Evolutionary conservation across 2,329 filamentous ascomycete genomes (phyloP).

Genomic region (Ramularia collo-cygni): DNA sequence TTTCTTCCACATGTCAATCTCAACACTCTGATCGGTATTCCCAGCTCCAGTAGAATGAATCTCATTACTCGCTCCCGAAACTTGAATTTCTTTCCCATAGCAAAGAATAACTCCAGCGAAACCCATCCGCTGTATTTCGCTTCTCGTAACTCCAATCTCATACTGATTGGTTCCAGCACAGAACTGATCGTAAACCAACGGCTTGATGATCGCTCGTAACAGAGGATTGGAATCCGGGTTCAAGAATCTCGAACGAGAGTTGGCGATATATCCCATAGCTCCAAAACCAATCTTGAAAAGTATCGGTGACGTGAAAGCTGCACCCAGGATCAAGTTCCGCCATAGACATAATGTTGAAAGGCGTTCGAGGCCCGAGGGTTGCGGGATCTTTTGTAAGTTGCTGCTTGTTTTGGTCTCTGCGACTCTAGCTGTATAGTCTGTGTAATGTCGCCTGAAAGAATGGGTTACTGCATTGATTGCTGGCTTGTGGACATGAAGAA

Average conservation of each 20-base stretch:
- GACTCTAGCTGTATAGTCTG: slow-evolving; percentile 5
- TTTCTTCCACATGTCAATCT: slow-evolving; percentile 42
- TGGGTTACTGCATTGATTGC: too few species aligned
- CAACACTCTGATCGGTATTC: slow-evolving; percentile 43
- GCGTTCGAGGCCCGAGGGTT: slow-evolving; percentile 15
- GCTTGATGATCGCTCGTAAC: slow-evolving; percentile 39
- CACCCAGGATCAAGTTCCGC: slow-evolving; percentile 26
- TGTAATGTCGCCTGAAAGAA: slow-evolving; percentile 1
- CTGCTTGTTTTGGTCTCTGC: neutral
- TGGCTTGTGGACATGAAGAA: too few species aligned
- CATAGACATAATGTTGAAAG: slow-evolving; percentile 23
- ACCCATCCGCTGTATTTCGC: slow-evolving; percentile 42
- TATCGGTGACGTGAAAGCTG: slow-evolving; percentile 27
- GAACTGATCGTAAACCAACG: slow-evolving; percentile 51
- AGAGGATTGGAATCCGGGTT: slow-evolving; percentile 45
- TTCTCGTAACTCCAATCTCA: slow-evolving; percentile 43
- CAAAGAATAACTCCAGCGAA: slow-evolving; percentile 49
- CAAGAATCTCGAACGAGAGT: slow-evolving; percentile 37
- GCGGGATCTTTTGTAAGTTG: neutral
- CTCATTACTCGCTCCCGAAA: slow-evolving; percentile 13
- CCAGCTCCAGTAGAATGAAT: slow-evolving; percentile 15
- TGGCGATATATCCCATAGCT: slow-evolving; percentile 33
- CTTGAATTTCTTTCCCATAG: slow-evolving; percentile 46
- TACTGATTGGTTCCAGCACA: slow-evolving; percentile 46
- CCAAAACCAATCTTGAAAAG: slow-evolving; percentile 28